A percentile compares a stretch with the other conserved stretches of the same genome.
Evolutionary conservation across 139 green algal genomes (phyloP).

Genomic region (Tetraselmis striata): DNA sequence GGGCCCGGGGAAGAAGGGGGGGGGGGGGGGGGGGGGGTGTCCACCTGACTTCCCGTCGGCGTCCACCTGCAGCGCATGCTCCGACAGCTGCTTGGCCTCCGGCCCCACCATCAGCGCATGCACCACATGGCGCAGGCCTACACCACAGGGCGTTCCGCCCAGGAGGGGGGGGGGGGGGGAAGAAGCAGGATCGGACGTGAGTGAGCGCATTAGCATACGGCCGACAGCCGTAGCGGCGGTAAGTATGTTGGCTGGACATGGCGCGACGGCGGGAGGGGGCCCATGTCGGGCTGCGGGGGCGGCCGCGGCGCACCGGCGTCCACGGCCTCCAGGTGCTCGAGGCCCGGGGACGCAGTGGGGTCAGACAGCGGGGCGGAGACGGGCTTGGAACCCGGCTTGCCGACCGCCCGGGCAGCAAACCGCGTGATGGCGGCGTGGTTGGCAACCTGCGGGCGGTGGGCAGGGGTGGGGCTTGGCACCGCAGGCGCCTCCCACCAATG

Average conservation of each 20-base stretch:
- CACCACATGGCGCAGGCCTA: conserved; percentile 71
- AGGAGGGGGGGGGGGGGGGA: not conserved
- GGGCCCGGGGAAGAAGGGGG: too few relatives aligned
- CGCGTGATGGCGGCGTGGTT: conserved; percentile 67
- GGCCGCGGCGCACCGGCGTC: conserved; percentile 29
- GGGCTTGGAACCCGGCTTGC: conserved; percentile 48
- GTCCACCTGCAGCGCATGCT: conserved; percentile 37
- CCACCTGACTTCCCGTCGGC: not conserved
- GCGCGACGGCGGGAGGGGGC: too few relatives aligned
- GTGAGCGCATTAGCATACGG: not conserved
- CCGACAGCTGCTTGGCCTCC: conserved; percentile 45
- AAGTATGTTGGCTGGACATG: not conserved
- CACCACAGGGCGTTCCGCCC: not conserved
- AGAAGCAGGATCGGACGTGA: too few relatives aligned
- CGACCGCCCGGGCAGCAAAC: conserved; percentile 73
- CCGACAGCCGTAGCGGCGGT: not conserved
- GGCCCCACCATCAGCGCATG: conserved; percentile 68
- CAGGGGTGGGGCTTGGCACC: not conserved
- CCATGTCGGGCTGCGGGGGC: not conserved
- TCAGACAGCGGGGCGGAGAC: conserved; percentile 73
- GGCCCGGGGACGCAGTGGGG: conserved; percentile 52
- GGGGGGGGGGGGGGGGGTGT: too few relatives aligned
- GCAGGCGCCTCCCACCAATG: not conserved
- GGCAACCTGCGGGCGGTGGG: conserved; percentile 17
- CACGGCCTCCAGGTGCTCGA: conserved; percentile 29